These are phyloP conservation scores for Metschnikowia vanudenii DNA, from an alignment of 805 yeast species.

Conservation along the genomic window DNA sequence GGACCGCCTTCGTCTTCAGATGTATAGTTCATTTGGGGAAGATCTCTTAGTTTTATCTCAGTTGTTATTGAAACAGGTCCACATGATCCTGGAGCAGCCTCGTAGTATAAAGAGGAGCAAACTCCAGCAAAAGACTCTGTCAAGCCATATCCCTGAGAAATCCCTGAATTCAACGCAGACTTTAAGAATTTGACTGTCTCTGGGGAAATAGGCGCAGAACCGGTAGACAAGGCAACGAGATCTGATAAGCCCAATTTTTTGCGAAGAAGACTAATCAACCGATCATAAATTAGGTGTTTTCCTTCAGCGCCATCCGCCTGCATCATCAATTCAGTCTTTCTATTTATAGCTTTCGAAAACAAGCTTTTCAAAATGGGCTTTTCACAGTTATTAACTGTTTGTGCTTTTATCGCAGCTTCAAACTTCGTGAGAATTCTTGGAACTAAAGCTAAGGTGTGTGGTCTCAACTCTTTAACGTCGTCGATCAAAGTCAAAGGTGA, in stretches of 20 bases:
- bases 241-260: constrained; percentile 34
- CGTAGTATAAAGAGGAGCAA: constrained; percentile 18
- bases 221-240: constrained; percentile 25
- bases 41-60: constrained; percentile 24
- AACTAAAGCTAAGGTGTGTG: constrained; percentile 53
- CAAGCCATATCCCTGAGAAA: constrained; percentile 37
- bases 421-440: constrained; percentile 62
- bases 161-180: constrained; percentile 25
- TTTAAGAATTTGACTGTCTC: constrained; percentile 25
- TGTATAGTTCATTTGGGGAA: constrained; percentile 27
- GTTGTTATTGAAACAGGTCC: constrained; percentile 22
- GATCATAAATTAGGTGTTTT: constrained; percentile 34
- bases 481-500: constrained; percentile 54
- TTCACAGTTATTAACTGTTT: constrained; percentile 30
- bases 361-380: constrained; percentile 30
- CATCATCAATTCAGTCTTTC: constrained; percentile 33
- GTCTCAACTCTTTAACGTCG: constrained; percentile 55
- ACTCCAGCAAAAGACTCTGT: constrained; percentile 31
- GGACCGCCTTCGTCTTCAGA: constrained; percentile 26
- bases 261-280: constrained; percentile 28
- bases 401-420: constrained; percentile 40
- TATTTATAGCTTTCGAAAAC: constrained; percentile 30
- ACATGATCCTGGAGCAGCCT: constrained; percentile 25
- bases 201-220: constrained; percentile 27
- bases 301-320: constrained; percentile 40